These are phyloP conservation scores for Diaporthe eres DNA, from an alignment of 2,329 filamentous ascomycete genomes.

Conservation along the genomic window DNA sequence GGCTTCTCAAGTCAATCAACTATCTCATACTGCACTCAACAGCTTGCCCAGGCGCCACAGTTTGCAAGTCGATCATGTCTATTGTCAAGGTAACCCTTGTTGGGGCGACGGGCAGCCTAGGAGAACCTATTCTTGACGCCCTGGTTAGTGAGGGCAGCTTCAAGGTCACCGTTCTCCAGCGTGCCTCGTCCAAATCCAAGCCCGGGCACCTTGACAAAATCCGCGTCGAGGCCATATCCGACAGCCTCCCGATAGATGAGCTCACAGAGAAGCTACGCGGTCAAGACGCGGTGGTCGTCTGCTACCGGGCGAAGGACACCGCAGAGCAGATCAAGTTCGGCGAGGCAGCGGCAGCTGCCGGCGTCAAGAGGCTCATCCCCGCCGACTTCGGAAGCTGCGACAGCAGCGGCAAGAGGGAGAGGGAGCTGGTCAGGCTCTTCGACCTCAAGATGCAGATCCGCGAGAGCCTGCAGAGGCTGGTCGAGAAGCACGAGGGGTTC, in stretches of 20 bases:
- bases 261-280: slow-evolving; percentile 51
- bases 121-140: slow-evolving; percentile 50
- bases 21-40: neutral
- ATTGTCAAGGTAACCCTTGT: slow-evolving; percentile 55
- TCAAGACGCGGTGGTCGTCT: slow-evolving; percentile 55
- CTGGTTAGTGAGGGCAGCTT: slow-evolving; percentile 50
- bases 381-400: slow-evolving; percentile 59
- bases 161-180: slow-evolving; percentile 52
- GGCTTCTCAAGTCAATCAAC: too few species aligned
- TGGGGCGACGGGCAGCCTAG: slow-evolving; percentile 56
- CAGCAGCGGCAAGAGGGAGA: slow-evolving; percentile 50
- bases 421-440: slow-evolving; percentile 55
- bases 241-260: slow-evolving; percentile 49
- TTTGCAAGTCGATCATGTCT: slow-evolving; percentile 45
- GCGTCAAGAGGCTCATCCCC: slow-evolving; percentile 55
- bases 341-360: slow-evolving; percentile 53
- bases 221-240: slow-evolving; percentile 48
- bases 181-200: slow-evolving; percentile 50
- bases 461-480: slow-evolving; percentile 48
- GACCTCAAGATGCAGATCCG: slow-evolving; percentile 53
- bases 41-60: neutral
- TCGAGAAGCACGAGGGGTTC: slow-evolving; percentile 47
- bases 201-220: slow-evolving; percentile 43
- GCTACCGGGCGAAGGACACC: slow-evolving; percentile 50
- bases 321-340: slow-evolving; percentile 53